Conservation (phyloP, 139 green algal genomes). For the Tetradesmus obliquus region DNA sequence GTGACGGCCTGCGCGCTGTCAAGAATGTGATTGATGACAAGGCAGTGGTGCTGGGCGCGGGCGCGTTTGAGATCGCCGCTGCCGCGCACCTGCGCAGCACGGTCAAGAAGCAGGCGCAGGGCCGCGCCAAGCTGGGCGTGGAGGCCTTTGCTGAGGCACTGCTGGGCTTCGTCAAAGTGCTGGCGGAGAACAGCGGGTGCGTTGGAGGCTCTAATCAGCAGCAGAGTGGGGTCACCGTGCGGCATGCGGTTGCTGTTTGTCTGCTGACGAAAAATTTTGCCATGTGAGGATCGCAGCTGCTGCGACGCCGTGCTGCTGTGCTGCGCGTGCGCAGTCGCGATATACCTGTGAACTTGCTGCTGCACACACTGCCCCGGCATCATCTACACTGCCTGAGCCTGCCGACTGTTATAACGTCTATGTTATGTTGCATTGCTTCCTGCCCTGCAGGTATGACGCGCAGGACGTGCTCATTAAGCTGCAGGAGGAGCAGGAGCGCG, state of each 20-base stretch:
- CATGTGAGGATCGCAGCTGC: background rate
- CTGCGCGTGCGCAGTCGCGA: background rate
- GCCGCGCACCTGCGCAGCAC: constrained; percentile 82
- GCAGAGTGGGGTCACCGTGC: background rate
- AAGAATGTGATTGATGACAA: constrained; percentile 97
- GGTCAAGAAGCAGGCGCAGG: constrained; percentile 56
- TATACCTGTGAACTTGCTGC: background rate
- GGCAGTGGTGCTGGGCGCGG: constrained; percentile 85
- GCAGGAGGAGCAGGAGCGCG: constrained; percentile 68
- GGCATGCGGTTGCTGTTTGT: background rate
- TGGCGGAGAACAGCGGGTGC: constrained; percentile 49
- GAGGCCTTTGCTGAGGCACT: constrained; percentile 97
- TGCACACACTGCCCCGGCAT: background rate
- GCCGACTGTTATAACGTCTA: too few relatives aligned
- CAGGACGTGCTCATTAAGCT: constrained; percentile 89
- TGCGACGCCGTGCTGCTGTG: background rate
- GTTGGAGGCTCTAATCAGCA: background rate
- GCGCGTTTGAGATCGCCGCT: constrained; percentile 95
- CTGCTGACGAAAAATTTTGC: background rate
- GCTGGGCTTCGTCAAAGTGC: constrained; percentile 93
- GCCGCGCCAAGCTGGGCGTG: constrained; percentile 94
- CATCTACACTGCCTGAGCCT: too few relatives aligned
- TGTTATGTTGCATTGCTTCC: background rate
- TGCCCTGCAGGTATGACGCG: constrained; percentile 79
- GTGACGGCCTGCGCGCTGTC: constrained; percentile 96